These are phyloP conservation scores for Tilletia setariae DNA, from an alignment of 1,284 basidiomycete species.

Conservation along the genomic window DNA sequence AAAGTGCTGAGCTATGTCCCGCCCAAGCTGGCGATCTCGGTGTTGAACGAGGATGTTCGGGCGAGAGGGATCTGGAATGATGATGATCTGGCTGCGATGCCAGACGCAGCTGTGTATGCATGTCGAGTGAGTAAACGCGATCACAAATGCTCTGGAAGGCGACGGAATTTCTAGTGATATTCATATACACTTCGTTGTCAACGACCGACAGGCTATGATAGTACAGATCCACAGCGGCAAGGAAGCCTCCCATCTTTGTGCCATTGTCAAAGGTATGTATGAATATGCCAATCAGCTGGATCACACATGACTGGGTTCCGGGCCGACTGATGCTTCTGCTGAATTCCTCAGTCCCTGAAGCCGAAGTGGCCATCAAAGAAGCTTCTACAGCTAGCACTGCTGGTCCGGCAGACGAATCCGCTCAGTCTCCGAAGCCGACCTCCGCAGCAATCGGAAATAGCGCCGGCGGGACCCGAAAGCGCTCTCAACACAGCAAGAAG, in stretches of 20 bases:
- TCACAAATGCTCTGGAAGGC: too few relatives aligned
- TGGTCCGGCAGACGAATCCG: too few relatives aligned
- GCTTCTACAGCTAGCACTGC: background rate
- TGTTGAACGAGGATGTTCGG: constrained; percentile 51
- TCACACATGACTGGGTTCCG: too few relatives aligned
- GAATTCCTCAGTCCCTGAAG: constrained; percentile 4
- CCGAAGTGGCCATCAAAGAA: background rate
- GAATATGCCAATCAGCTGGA: background rate
- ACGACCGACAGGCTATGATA: constrained; percentile 62
- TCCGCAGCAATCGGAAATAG: too few relatives aligned
- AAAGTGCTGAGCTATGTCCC: constrained; percentile 27
- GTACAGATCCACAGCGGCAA: constrained; percentile 77
- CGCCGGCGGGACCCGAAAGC: too few relatives aligned
- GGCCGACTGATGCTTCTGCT: too few relatives aligned
- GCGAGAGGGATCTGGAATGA: constrained; percentile 27
- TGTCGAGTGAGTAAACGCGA: constrained; percentile 71
- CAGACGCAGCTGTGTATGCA: constrained; percentile 65
- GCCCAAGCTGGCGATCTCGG: constrained; percentile 39
- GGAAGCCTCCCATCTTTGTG: constrained; percentile 79
- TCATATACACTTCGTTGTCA: too few relatives aligned
- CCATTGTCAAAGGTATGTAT: constrained; percentile 70
- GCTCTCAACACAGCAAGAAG: background rate
- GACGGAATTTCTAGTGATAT: too few relatives aligned
- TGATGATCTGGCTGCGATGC: constrained; percentile 27
- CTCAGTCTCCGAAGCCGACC: too few relatives aligned